These are phyloP conservation scores for Peronosclerospora sorghi DNA, from an alignment of 352 stramenopile genomes.

Conservation along the genomic window DNA sequence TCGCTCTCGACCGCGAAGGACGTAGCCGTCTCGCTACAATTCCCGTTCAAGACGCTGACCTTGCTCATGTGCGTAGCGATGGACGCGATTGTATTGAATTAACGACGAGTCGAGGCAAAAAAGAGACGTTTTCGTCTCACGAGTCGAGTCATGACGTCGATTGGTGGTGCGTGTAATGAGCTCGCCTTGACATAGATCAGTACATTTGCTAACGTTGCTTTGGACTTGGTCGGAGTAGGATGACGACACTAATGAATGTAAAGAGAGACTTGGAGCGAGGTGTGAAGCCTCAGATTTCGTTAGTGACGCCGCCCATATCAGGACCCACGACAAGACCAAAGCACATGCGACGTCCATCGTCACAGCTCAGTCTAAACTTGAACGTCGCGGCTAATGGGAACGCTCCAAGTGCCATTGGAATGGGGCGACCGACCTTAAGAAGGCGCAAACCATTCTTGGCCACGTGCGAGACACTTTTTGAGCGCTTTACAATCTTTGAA, in stretches of 20 bases:
- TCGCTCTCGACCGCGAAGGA: slow-evolving; percentile 49
- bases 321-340: slow-evolving; percentile 20
- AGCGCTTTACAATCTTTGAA: slow-evolving; percentile 82
- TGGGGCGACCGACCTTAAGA: slow-evolving; percentile 28
- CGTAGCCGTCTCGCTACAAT: slow-evolving; percentile 46
- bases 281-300: slow-evolving; percentile 43
- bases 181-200: no score
- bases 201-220: no score
- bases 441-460: slow-evolving; percentile 57
- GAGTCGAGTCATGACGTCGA: slow-evolving; percentile 80
- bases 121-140: slow-evolving; percentile 76
- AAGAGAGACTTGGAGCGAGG: slow-evolving; percentile 64
- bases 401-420: slow-evolving; percentile 6
- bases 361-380: slow-evolving; percentile 19
- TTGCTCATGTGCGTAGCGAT: slow-evolving; percentile 74
- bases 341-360: slow-evolving; percentile 24
- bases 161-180: slow-evolving; percentile 51
- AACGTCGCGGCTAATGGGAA: slow-evolving; percentile 18
- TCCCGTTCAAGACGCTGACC: slow-evolving; percentile 50
- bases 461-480: slow-evolving; percentile 52
- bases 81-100: slow-evolving; percentile 78
- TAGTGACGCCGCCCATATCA: slow-evolving; percentile 45
- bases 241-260: slow-evolving; percentile 68
- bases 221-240: slow-evolving; percentile 22
- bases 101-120: slow-evolving; percentile 48